Evolutionary conservation across 2,329 filamentous ascomycete species (phyloP).

Genomic region (Apiospora phragmitis): DNA sequence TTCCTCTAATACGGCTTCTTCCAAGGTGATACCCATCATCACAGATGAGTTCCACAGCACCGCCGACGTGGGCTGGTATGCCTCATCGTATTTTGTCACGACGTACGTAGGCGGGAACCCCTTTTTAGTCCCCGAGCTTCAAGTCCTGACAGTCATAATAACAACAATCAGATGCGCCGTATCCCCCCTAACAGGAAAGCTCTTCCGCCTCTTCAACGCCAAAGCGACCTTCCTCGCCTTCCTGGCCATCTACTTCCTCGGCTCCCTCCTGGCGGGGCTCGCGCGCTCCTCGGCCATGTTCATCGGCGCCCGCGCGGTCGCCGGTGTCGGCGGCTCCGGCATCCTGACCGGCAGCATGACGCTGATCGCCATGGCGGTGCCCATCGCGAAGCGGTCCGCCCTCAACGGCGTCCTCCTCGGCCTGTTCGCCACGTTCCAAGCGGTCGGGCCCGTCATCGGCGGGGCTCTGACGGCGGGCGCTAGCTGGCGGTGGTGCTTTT

Average conservation of each 20-base stretch:
- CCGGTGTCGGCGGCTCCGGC: constrained; percentile 36
- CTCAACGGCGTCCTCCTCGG: neutral
- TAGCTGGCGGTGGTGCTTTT: constrained; percentile 24
- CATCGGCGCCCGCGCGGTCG: constrained; percentile 37
- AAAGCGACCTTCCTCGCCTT: constrained; percentile 35
- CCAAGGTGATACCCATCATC: constrained; percentile 29
- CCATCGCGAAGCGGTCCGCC: neutral
- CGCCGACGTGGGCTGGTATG: constrained; percentile 44
- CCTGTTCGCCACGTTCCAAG: neutral
- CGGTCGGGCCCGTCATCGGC: constrained; percentile 2
- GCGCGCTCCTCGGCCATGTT: constrained; percentile 33
- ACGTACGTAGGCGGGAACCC: constrained; percentile 26
- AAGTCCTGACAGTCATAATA: constrained; percentile 23
- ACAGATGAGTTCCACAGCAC: constrained; percentile 32
- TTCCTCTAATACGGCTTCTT: neutral
- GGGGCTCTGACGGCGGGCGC: constrained; percentile 2
- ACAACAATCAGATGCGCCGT: neutral
- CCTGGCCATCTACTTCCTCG: constrained; percentile 37
- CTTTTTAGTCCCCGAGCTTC: constrained; percentile 17
- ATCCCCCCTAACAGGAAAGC: constrained; percentile 28
- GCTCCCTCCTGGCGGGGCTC: constrained; percentile 36
- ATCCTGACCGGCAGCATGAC: constrained; percentile 21
- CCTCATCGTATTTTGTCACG: constrained; percentile 34
- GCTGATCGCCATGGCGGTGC: neutral
- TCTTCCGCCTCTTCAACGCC: constrained; percentile 34